phyloP scores from a whole-genome alignment of 176 grass and related monocot species.

The Eleusine indica region DNA sequence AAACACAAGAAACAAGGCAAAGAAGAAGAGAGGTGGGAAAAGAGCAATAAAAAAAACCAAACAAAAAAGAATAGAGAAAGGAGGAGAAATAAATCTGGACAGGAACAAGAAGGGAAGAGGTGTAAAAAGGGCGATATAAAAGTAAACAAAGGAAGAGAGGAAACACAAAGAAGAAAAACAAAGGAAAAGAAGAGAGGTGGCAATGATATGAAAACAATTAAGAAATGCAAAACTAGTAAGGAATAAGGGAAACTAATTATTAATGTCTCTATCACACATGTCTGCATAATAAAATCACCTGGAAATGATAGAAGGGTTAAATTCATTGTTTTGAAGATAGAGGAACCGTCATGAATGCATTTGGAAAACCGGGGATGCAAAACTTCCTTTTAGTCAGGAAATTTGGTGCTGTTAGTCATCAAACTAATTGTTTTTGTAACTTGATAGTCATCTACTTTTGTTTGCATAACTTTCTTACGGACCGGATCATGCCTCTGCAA shows the following conservation, averaged over 20 bases:
- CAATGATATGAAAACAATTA: not conserved
- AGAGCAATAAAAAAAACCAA: too few relatives aligned
- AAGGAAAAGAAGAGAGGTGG: too few relatives aligned
- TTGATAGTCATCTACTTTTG: slow-evolving; percentile 10
- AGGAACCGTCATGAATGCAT: not conserved
- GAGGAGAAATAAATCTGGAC: too few relatives aligned
- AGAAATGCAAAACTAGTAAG: not conserved
- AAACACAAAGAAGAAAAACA: too few relatives aligned
- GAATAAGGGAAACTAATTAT: not conserved
- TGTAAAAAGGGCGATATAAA: too few relatives aligned
- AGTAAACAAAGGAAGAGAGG: too few relatives aligned
- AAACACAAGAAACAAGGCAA: too few relatives aligned
- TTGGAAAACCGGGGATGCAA: not conserved
- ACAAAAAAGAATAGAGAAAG: too few relatives aligned
- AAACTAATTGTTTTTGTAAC: not conserved
- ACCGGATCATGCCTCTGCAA: not conserved
- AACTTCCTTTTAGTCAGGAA: not conserved
- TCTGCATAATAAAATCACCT: not conserved
- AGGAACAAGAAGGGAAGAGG: too few relatives aligned
- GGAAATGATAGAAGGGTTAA: not conserved
- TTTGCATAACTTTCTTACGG: slow-evolving; percentile 15
- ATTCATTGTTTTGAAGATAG: not conserved
- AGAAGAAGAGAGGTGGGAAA: too few relatives aligned
- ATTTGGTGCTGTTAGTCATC: not conserved
- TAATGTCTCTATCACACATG: not conserved